A percentile compares a stretch with the other conserved stretches of the same genome.
These are phyloP conservation scores for Poa pratensis DNA, from an alignment of 176 grass and related monocot species.

Conservation along the genomic window DNA sequence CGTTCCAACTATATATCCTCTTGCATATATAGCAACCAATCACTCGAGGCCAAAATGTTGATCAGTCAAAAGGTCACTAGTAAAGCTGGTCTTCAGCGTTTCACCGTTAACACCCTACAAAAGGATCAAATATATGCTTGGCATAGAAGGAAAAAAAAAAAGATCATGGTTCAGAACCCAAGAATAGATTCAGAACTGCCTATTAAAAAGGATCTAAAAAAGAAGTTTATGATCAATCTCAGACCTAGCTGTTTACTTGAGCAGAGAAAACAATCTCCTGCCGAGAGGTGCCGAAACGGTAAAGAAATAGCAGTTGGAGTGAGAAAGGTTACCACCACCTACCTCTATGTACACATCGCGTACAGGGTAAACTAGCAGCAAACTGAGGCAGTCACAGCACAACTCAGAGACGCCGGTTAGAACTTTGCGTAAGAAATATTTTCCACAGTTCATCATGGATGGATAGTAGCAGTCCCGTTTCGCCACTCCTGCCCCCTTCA, in stretches of 20 bases:
- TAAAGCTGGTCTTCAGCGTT: too few species aligned
- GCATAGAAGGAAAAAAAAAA: not conserved
- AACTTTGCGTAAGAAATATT: not conserved
- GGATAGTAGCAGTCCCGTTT: slow-evolving; percentile 15
- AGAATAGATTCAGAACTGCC: not conserved
- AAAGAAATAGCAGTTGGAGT: not conserved
- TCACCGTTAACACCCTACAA: too few species aligned
- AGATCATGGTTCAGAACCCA: not conserved
- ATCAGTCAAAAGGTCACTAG: not conserved
- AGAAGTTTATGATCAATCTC: not conserved
- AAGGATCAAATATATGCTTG: too few species aligned
- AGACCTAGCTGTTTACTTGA: not conserved
- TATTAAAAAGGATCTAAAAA: not conserved
- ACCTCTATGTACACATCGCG: slow-evolving; percentile 17
- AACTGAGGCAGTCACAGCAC: not conserved
- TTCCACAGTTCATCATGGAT: not conserved
- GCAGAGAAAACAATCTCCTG: not conserved
- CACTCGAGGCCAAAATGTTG: not conserved
- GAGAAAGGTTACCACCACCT: slow-evolving; percentile 7
- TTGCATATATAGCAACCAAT: not conserved
- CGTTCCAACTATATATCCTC: not conserved
- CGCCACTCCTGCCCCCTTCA: slow-evolving; percentile 24
- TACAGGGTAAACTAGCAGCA: slow-evolving; percentile 3
- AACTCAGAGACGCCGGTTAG: not conserved
- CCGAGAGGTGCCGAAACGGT: not conserved